Conservation (phyloP, 495 filamentous ascomycete genomes). For the Lophiotrema nucula region DNA sequence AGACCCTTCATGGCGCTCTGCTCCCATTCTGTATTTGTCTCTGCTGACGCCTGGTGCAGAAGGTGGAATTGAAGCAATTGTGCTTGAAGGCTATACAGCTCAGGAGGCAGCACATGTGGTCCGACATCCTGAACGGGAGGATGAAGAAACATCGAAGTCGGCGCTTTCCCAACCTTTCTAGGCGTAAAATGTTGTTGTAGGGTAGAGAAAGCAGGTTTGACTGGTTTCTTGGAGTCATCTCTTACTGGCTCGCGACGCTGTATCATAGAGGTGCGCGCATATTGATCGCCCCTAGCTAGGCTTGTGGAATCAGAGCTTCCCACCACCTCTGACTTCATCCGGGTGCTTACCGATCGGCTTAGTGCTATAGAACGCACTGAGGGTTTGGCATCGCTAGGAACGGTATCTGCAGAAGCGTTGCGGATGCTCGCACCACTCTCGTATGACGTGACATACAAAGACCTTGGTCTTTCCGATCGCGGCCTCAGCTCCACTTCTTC, state of each 20-base stretch:
- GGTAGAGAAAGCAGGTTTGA: slow-evolving; percentile 58
- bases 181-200: slow-evolving; percentile 71
- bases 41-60: slow-evolving; percentile 54
- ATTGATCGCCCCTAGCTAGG: background rate
- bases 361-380: slow-evolving; percentile 13
- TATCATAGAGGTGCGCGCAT: background rate
- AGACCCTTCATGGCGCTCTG: slow-evolving; percentile 48
- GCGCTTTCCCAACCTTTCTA: slow-evolving; percentile 60
- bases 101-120: slow-evolving; percentile 44
- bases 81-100: slow-evolving; percentile 53
- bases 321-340: slow-evolving; percentile 13
- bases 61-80: slow-evolving; percentile 73
- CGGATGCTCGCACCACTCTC: background rate
- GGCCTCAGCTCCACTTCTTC: background rate
- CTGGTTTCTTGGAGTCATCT: slow-evolving; percentile 10
- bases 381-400: background rate
- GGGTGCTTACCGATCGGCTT: slow-evolving; percentile 18
- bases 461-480: slow-evolving; percentile 8
- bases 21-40: slow-evolving; percentile 46
- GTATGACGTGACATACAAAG: background rate
- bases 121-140: slow-evolving; percentile 50
- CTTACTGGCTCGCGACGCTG: slow-evolving; percentile 20
- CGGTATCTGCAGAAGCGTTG: slow-evolving; percentile 3
- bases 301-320: slow-evolving; percentile 5
- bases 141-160: slow-evolving; percentile 50